Conservation (phyloP, 176 grass and related monocot species). For the Pharus latifolius region DNA sequence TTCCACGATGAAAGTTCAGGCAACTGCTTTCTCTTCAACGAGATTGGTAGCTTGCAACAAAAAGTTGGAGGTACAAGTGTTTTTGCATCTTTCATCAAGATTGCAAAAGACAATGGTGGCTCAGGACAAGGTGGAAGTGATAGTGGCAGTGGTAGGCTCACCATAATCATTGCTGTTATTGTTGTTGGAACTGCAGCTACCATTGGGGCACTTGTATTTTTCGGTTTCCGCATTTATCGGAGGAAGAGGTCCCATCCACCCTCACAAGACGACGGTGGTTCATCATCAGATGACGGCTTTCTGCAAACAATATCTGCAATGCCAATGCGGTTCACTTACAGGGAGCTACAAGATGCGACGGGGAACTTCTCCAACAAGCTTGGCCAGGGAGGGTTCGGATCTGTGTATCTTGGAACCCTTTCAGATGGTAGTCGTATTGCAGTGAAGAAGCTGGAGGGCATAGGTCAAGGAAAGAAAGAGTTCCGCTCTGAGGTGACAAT, state of each 20-base stretch:
- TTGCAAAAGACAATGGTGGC: constrained; percentile 9
- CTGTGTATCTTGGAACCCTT: constrained; percentile 78
- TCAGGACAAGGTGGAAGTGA: constrained; percentile 20
- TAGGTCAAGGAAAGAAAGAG: constrained; percentile 96
- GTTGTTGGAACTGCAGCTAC: constrained; percentile 35
- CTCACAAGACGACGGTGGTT: constrained; percentile 38
- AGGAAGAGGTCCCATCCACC: constrained; percentile 41
- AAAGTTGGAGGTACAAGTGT: constrained; percentile 9
- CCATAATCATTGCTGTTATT: constrained; percentile 47
- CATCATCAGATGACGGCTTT: constrained; percentile 76
- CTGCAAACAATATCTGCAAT: constrained; percentile 66
- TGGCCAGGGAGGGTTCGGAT: constrained; percentile 91
- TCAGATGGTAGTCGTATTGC: constrained; percentile 60
- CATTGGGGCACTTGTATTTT: constrained; percentile 47
- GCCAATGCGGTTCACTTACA: constrained; percentile 73
- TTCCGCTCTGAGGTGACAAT: constrained; percentile 85
- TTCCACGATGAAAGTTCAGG: constrained; percentile 46
- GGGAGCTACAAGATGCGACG: constrained; percentile 73
- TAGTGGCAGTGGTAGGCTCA: neutral
- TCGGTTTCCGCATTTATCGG: constrained; percentile 49
- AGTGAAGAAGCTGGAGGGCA: constrained; percentile 86
- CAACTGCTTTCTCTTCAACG: constrained; percentile 63
- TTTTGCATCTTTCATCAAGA: constrained; percentile 62
- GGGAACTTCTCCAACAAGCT: constrained; percentile 78
- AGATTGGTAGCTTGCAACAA: constrained; percentile 80